A percentile compares a stretch with the other conserved stretches of the same genome.
Conservation (phyloP, 2,329 filamentous ascomycete genomes). For the Claviceps arundinis region DNA sequence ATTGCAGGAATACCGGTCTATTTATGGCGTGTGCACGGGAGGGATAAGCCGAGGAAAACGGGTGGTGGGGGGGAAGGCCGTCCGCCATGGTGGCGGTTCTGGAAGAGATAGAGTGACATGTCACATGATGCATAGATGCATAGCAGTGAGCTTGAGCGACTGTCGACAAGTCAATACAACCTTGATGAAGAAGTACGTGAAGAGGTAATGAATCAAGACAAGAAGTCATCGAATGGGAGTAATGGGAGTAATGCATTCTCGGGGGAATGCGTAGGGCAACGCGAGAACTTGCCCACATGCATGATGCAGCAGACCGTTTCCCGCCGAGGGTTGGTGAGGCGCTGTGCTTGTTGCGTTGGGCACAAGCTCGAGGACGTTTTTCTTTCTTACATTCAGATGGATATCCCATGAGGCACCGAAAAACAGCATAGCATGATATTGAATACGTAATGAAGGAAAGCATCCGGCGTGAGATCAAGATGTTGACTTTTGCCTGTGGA, state of each 20-base stretch:
- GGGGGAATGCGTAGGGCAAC: too few relatives aligned
- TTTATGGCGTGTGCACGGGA: conserved; percentile 67
- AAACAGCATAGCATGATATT: too few relatives aligned
- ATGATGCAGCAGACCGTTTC: too few relatives aligned
- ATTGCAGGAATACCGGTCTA: conserved; percentile 75
- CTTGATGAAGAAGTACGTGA: too few relatives aligned
- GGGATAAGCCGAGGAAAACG: conserved; percentile 37
- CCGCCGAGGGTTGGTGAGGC: too few relatives aligned
- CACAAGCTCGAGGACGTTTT: neutral
- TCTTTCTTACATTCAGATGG: neutral
- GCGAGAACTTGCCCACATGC: too few relatives aligned
- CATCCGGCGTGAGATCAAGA: too few relatives aligned
- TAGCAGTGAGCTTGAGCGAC: too few relatives aligned
- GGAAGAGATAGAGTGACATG: conserved; percentile 23
- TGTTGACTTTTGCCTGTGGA: too few relatives aligned
- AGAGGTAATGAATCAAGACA: neutral
- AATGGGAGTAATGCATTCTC: neutral
- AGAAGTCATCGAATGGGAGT: neutral
- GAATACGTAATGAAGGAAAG: too few relatives aligned
- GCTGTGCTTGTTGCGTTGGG: too few relatives aligned
- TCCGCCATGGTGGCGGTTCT: conserved; percentile 46
- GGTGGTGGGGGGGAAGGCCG: conserved; percentile 21
- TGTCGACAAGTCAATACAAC: neutral
- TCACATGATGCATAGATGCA: too few relatives aligned
- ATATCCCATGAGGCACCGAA: neutral